Evolutionary conservation across 805 yeast genomes (phyloP), one percentile per base, ranked within the genome.

Genomic region (Pichia rugopelliculosa): DNA sequence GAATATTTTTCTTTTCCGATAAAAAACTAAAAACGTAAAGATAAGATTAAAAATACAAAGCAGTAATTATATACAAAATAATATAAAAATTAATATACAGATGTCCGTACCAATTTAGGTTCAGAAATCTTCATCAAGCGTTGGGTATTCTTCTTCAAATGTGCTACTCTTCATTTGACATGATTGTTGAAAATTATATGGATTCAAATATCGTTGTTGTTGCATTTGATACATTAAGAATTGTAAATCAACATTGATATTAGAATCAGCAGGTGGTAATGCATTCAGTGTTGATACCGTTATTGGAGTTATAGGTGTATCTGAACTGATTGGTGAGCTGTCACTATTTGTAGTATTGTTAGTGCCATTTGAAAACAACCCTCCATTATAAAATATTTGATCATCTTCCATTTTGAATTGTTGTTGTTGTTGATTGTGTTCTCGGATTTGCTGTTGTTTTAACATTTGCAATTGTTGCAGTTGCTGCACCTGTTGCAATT

Each of bases 81-180:
- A 24, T 22, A 23, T 22, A 39, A 17, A 11, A n/a, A n/a, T n/a
- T 17, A 39, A n/a, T 15, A n/a, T 23, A 13, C 24, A 39, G 27
- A n/a, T 13, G 21, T 15, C 18, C 3, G 27, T 11, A n/a, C 21
- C 6, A n/a, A 11, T 24, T 2, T 2, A 42, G 7, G 43, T 39
- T 11, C 48, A 46, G 13, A 41, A 46, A 39, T 53, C 55, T 7
- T 50, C 51, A 44, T 52, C 55, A 11, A 52, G 43, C 4, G 53
- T 47, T n/a, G 54, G 56, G 25, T 34, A 53, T n/a, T 53, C 54
- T 1, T 51, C 54, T 10, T 52, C 51, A 22, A 18, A n/a, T 37
- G 37, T 25, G 7, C 13, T 24, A 27, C 8, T 21, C n/a, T 24
- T 13, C 44, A 20, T 12, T 7, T 30, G 34, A 30, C 10, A 30